Conservation (phyloP, 2,329 filamentous ascomycete species). For the Sarocladiaceae sp. region DNA sequence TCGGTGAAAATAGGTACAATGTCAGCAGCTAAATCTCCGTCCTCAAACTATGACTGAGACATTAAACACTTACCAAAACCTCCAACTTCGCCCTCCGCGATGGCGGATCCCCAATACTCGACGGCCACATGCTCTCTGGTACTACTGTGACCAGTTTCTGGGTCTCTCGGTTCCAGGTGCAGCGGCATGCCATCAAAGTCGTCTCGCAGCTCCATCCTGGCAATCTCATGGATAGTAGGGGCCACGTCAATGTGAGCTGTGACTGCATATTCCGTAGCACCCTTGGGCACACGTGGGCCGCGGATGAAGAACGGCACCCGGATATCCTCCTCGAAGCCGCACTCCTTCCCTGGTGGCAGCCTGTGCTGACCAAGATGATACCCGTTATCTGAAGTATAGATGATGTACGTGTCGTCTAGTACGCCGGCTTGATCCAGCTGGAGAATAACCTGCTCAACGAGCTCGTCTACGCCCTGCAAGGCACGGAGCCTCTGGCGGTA, state of each 20-base stretch:
- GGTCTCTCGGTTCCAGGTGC: no score
- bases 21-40: no score
- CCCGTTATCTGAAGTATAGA: constrained; percentile 47
- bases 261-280: constrained; percentile 28
- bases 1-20: no score
- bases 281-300: constrained; percentile 37
- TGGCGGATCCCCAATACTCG: constrained; percentile 41
- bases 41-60: no score
- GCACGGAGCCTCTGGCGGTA: constrained; percentile 34
- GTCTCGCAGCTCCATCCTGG: constrained; percentile 33
- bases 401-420: constrained; percentile 38
- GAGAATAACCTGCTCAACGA: constrained; percentile 32
- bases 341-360: constrained; percentile 44
- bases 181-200: constrained; percentile 42
- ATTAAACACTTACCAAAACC: no score
- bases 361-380: constrained; percentile 49
- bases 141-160: neutral
- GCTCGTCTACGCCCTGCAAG: constrained; percentile 37
- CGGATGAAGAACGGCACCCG: constrained; percentile 44
- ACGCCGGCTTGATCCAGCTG: constrained; percentile 22
- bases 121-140: constrained; percentile 41
- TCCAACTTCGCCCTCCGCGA: neutral
- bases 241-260: constrained; percentile 48
- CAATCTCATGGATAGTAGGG: constrained; percentile 41
- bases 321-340: constrained; percentile 45